Evolutionary conservation across 2,329 filamentous ascomycete species (phyloP).

Genomic region (Aspergillus sp.): DNA sequence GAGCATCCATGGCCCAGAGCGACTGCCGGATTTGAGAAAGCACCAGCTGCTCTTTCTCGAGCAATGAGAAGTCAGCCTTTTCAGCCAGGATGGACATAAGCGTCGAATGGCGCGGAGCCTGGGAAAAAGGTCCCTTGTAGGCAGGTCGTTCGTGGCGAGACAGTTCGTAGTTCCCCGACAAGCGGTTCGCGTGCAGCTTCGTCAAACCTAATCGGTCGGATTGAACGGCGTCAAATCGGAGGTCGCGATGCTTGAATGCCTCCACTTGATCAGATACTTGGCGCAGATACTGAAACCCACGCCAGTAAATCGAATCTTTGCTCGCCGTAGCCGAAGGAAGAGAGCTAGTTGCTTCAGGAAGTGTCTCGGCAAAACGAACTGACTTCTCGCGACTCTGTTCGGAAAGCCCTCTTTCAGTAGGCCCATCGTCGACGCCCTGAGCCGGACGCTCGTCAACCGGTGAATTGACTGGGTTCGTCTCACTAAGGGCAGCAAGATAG

Average conservation of each 20-base stretch:
- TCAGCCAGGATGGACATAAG: slow-evolving; percentile 54
- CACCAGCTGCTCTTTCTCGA: slow-evolving; percentile 74
- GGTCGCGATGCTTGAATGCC: slow-evolving; percentile 74
- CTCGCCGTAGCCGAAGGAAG: slow-evolving; percentile 36
- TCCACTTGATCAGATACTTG: slow-evolving; percentile 62
- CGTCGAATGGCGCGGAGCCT: slow-evolving; percentile 63
- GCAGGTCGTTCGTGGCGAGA: slow-evolving; percentile 63
- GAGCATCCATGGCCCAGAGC: slow-evolving; percentile 57
- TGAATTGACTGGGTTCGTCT: slow-evolving; percentile 47
- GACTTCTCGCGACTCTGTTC: slow-evolving; percentile 19
- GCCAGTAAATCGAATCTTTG: slow-evolving; percentile 77
- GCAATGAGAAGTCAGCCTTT: slow-evolving; percentile 30
- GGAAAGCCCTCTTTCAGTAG: slow-evolving; percentile 10
- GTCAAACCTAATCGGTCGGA: slow-evolving; percentile 69
- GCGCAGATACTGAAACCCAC: slow-evolving; percentile 71
- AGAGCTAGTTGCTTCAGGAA: slow-evolving; percentile 35
- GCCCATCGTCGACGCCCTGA: slow-evolving; percentile 12
- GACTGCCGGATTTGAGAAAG: slow-evolving; percentile 60
- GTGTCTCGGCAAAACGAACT: slow-evolving; percentile 25
- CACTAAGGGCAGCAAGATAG: slow-evolving; percentile 62
- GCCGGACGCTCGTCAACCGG: slow-evolving; percentile 29
- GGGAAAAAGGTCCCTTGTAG: slow-evolving; percentile 62
- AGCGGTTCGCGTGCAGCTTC: slow-evolving; percentile 67
- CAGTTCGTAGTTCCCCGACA: slow-evolving; percentile 79
- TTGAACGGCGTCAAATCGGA: slow-evolving; percentile 83